These are phyloP conservation scores for Wilcoxina mikolae DNA, from an alignment of 495 filamentous ascomycete species.

Conservation along the genomic window DNA sequence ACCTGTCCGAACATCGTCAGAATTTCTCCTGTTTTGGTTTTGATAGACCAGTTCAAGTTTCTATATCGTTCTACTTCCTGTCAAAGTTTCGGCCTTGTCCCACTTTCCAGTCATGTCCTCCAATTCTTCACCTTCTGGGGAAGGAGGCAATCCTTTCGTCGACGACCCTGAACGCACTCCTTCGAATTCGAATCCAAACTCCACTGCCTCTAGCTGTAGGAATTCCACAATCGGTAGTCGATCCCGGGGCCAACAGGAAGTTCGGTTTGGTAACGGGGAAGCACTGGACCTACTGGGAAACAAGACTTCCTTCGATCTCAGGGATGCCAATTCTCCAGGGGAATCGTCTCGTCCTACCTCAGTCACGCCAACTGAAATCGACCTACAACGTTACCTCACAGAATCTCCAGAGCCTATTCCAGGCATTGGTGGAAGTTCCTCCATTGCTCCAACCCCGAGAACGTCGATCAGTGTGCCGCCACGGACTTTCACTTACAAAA, in stretches of 20 bases:
- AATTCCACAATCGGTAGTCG: slow-evolving; percentile 11
- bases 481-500: slow-evolving; percentile 6
- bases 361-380: not conserved
- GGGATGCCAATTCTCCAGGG: not conserved
- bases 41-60: too few species aligned
- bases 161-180: slow-evolving; percentile 5
- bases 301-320: slow-evolving; percentile 16
- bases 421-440: too few species aligned
- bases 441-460: not conserved
- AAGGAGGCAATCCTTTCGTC: slow-evolving; percentile 12
- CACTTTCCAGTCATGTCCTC: slow-evolving; percentile 84
- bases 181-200: slow-evolving; percentile 4
- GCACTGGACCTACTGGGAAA: slow-evolving; percentile 17
- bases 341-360: slow-evolving; percentile 7
- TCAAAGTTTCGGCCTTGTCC: too few species aligned
- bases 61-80: too few species aligned
- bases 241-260: slow-evolving; percentile 12
- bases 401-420: not conserved
- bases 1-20: too few species aligned
- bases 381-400: not conserved
- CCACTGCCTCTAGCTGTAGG: slow-evolving; percentile 9
- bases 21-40: too few species aligned
- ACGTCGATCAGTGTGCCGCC: slow-evolving; percentile 9
- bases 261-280: slow-evolving; percentile 21
- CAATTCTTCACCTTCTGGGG: slow-evolving; percentile 51